These are phyloP conservation scores for Hemisphaericaspora nanyangensis DNA, from an alignment of 805 yeast species.

Conservation along the genomic window DNA sequence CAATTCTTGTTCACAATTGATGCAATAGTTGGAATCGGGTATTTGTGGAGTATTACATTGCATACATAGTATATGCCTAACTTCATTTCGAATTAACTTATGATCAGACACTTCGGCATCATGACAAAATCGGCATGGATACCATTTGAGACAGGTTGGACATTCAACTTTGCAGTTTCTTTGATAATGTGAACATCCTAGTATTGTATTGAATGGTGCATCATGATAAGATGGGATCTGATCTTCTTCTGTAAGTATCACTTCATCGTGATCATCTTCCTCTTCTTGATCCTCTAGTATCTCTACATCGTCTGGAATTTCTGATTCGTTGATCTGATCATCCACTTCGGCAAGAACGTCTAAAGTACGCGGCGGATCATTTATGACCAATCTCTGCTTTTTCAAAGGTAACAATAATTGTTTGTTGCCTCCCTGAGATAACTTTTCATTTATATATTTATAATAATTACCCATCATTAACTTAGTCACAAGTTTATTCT, in stretches of 20 bases:
- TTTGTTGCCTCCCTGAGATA: slow-evolving; percentile 15
- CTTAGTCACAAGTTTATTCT: slow-evolving; percentile 52
- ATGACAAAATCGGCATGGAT: slow-evolving; percentile 81
- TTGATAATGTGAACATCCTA: slow-evolving; percentile 84
- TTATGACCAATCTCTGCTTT: slow-evolving; percentile 16
- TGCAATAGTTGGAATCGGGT: slow-evolving; percentile 65
- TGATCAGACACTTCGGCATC: slow-evolving; percentile 59
- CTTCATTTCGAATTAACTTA: slow-evolving; percentile 51
- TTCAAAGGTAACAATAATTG: slow-evolving; percentile 10
- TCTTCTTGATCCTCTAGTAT: slow-evolving; percentile 12
- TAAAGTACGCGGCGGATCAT: slow-evolving; percentile 6
- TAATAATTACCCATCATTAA: slow-evolving; percentile 68
- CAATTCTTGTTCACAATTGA: slow-evolving; percentile 60
- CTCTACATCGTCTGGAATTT: slow-evolving; percentile 5
- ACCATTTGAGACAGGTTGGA: slow-evolving; percentile 70
- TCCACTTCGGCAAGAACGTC: slow-evolving; percentile 6
- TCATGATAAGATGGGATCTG: slow-evolving; percentile 46
- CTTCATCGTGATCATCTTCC: slow-evolving; percentile 37
- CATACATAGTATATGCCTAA: slow-evolving; percentile 77
- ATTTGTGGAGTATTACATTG: slow-evolving; percentile 69
- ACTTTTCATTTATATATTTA: slow-evolving; percentile 39
- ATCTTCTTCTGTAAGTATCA: slow-evolving; percentile 46
- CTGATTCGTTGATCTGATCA: background rate
- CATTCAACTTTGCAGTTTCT: slow-evolving; percentile 84
- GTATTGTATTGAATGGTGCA: slow-evolving; percentile 32